These are phyloP conservation scores for Alternaria conjuncta DNA, from an alignment of 2,329 filamentous ascomycete species.

Conservation along the genomic window DNA sequence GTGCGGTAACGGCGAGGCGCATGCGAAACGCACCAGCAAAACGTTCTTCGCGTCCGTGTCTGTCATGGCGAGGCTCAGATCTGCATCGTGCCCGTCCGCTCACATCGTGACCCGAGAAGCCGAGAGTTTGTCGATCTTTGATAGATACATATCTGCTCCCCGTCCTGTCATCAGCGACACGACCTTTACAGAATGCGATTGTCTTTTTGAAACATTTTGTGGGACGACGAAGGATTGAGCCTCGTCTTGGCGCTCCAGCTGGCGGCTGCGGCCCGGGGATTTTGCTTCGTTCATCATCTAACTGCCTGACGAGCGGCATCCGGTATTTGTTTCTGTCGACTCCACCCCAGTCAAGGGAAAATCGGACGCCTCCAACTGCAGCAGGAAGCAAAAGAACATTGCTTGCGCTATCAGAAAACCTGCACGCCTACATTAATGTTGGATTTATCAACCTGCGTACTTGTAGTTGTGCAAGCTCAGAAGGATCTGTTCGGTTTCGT, in stretches of 20 bases:
- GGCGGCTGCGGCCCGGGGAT: constrained; percentile 2
- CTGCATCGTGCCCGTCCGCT: constrained; percentile 6
- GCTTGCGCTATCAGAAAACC: neutral
- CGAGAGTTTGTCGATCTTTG: neutral
- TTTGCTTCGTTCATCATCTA: neutral
- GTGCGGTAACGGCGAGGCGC: constrained; percentile 16
- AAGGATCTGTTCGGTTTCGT: neutral
- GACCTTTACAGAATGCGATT: neutral
- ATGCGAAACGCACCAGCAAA: constrained; percentile 23
- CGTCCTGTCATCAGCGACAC: neutral
- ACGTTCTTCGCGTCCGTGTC: constrained; percentile 10
- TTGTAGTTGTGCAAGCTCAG: neutral
- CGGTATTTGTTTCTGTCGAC: constrained; percentile 1
- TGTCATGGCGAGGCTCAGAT: constrained; percentile 10
- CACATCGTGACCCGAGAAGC: constrained; percentile 1
- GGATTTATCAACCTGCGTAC: neutral
- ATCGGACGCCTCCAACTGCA: neutral
- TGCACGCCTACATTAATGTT: neutral
- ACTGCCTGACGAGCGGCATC: neutral
- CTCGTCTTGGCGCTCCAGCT: constrained; percentile 13
- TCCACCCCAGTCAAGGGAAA: neutral
- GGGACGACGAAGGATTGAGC: constrained; percentile 10
- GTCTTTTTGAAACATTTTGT: neutral
- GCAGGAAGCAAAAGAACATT: neutral
- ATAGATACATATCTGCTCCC: neutral